A percentile compares a stretch with the other conserved stretches of the same genome.
phyloP scores from a whole-genome alignment of 257 asterid genomes.

The Solanum tarijense region DNA sequence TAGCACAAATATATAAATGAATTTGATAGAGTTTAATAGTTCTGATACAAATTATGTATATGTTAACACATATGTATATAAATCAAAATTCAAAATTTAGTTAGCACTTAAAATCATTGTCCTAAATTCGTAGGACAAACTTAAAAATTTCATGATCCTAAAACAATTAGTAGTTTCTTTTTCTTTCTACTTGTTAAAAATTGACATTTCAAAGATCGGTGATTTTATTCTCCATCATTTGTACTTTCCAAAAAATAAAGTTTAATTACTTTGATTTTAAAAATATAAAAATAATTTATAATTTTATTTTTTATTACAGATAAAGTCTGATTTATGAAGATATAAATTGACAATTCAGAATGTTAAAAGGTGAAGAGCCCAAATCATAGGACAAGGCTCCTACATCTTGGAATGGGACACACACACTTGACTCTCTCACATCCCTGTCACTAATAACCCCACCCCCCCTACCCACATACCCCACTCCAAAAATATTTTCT shows the following conservation, averaged over 20 bases:
- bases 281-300: background rate
- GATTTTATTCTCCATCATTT: background rate
- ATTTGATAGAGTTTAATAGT: background rate
- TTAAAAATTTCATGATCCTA: background rate
- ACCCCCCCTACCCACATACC: background rate
- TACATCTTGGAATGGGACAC: slow-evolving; percentile 4
- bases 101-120: background rate
- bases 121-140: background rate
- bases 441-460: background rate
- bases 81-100: background rate
- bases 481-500: background rate
- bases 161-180: background rate
- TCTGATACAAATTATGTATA: background rate
- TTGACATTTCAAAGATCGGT: background rate
- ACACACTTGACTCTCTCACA: slow-evolving; percentile 7
- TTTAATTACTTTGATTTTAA: background rate
- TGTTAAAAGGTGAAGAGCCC: background rate
- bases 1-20: background rate
- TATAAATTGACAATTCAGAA: background rate
- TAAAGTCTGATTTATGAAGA: background rate
- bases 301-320: background rate
- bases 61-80: background rate
- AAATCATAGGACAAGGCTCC: slow-evolving; percentile 17
- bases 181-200: background rate
- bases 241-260: background rate